Base-by-base conservation (phyloP, 495 filamentous ascomycete genomes). In the Aspergillus sclerotiicarbonarius region DNA sequence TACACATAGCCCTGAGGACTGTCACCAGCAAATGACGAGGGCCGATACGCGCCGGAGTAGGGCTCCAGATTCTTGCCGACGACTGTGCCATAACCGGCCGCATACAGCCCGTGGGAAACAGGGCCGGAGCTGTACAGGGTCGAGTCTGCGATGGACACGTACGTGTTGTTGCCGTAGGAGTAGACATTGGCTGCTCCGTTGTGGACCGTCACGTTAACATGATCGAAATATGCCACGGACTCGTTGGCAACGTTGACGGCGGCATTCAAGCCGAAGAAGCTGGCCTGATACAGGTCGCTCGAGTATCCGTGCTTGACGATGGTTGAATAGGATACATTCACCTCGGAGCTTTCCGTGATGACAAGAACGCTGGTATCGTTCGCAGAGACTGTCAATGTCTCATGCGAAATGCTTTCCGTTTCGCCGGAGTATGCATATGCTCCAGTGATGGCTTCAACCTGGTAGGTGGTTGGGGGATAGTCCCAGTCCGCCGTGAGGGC, bases 101-200 rank as follows among this genome's bases (percentile, higher is more conserved):
- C 63, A 18, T 66, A 66, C 4, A 66, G 46, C 2, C 57, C 60
- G 39, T 63, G 63, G 3, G 54, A 55, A 2, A 63, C 57, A 1
- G 63, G 63, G 0, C 63, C 63, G 8, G 63, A 66, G 21, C 57
- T 60, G 52, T 66, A 66, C 6, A 66, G 55, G 57, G 54, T 57
- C 3, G 63, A 29, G 31, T 58, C 47, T 41, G 35, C 57, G 21
- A 66, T 57, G n/a, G 58, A 20, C 1, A 63, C 54, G 7, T 55
- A 51, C 4, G 60, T 63, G 45, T 51, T 54, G 13, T 35, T 50
- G 35, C 60, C 46, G 21, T 49, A 30, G 8, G 46, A 6, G 21
- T 49, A 49, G 46, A 49, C 8, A 15, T 49, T 49, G 8, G 46
- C 46, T 5, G 46, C 46, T 7, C 46, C 46, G 8, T 49, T 49